Conservation (phyloP, 73 alveolate species). For the Paramecium pentaurelia region DNA sequence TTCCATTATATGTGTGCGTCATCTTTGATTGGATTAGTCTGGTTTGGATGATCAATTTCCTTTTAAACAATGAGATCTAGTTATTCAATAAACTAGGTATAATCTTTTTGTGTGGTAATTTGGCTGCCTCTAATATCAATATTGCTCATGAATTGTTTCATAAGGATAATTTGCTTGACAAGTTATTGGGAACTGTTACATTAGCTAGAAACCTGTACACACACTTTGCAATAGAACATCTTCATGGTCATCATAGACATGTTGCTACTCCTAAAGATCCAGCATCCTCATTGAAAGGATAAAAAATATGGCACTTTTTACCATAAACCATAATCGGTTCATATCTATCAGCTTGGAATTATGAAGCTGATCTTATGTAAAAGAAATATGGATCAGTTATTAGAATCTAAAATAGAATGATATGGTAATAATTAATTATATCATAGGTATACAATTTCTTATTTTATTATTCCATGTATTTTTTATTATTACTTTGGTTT, state of each 20-base stretch:
- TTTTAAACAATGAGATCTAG: neutral
- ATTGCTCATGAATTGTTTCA: slow-evolving; percentile 86
- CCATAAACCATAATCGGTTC: slow-evolving; percentile 68
- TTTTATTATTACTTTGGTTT: slow-evolving; percentile 18
- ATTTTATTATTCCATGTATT: neutral
- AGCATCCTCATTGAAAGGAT: slow-evolving; percentile 70
- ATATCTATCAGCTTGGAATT: slow-evolving; percentile 62
- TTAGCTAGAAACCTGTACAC: slow-evolving; percentile 70
- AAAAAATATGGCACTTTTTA: slow-evolving; percentile 50
- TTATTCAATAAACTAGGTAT: neutral
- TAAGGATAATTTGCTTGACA: slow-evolving; percentile 64
- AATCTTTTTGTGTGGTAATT: slow-evolving; percentile 53
- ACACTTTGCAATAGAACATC: slow-evolving; percentile 82
- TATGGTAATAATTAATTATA: neutral
- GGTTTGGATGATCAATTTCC: neutral
- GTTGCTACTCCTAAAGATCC: slow-evolving; percentile 85
- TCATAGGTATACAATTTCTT: slow-evolving; percentile 25
- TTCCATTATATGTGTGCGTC: slow-evolving; percentile 61
- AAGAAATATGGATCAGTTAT: neutral
- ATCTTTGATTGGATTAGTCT: slow-evolving; percentile 57
- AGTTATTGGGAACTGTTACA: slow-evolving; percentile 70
- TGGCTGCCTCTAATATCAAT: slow-evolving; percentile 63
- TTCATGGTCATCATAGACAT: slow-evolving; percentile 79
- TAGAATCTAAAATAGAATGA: slow-evolving; percentile 48
- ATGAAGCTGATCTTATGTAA: slow-evolving; percentile 38